Percentiles rank a stretch among this genome's conserved stretches.
phyloP scores from a whole-genome alignment of 2,329 filamentous ascomycete species.

The Ophiostoma quercus region DNA sequence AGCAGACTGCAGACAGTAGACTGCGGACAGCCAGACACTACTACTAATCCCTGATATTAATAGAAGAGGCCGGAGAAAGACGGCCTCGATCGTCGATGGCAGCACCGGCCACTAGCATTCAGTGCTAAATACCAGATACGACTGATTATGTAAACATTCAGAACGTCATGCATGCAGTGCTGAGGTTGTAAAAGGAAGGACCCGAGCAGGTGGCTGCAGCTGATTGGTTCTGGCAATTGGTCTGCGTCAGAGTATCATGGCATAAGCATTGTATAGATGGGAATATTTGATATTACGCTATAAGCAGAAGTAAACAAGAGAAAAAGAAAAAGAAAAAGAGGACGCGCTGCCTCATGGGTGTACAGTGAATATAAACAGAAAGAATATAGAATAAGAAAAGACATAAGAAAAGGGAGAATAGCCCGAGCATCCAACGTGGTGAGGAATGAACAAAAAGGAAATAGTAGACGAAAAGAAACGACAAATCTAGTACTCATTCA shows the following conservation, averaged over 20 bases:
- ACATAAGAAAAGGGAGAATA: constrained; percentile 1
- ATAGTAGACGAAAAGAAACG: background rate
- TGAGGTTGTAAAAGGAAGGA: background rate
- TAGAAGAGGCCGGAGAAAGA: background rate
- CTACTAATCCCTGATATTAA: too few relatives aligned
- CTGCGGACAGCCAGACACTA: background rate
- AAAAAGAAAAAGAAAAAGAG: constrained; percentile 7
- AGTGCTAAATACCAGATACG: background rate
- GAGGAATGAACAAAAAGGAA: background rate
- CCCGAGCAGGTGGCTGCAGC: background rate
- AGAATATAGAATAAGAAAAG: background rate
- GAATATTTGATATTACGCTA: background rate
- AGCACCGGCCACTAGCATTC: background rate
- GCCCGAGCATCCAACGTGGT: constrained; percentile 2
- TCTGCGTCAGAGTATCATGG: too few relatives aligned
- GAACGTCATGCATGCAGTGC: background rate
- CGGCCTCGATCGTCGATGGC: background rate
- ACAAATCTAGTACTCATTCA: background rate
- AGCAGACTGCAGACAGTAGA: too few relatives aligned
- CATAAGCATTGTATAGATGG: background rate
- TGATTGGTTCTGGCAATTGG: too few relatives aligned
- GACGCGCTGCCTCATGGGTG: background rate
- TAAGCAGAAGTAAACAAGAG: background rate
- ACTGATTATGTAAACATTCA: background rate
- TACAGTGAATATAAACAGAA: background rate